phyloP scores from a whole-genome alignment of 225 moss, liverwort and hornwort genomes.

The Takakia lepidozioides region DNA sequence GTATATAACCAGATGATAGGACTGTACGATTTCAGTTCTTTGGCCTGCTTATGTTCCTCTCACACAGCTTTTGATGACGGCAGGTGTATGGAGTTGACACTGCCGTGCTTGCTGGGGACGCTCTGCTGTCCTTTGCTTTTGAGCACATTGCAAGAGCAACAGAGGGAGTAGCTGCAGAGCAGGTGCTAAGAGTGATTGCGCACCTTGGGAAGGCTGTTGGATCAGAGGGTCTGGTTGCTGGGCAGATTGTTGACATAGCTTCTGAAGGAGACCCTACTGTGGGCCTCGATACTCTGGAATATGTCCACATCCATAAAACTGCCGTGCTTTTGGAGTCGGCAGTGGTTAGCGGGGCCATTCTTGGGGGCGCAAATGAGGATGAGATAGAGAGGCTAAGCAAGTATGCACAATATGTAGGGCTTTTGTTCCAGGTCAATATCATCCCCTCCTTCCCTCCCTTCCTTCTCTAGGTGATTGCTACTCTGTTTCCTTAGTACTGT shows the following conservation, averaged over 20 bases:
- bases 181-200: slow-evolving; percentile 22
- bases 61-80: too few relatives aligned
- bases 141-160: slow-evolving; percentile 26
- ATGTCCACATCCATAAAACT: slow-evolving; percentile 39
- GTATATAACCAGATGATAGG: too few relatives aligned
- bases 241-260: slow-evolving; percentile 33
- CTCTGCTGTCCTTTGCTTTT: slow-evolving; percentile 31
- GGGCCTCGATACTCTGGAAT: slow-evolving; percentile 21
- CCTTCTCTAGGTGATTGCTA: too few relatives aligned
- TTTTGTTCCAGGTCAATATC: slow-evolving; percentile 26
- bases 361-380: slow-evolving; percentile 29
- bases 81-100: slow-evolving; percentile 19
- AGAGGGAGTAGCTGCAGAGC: slow-evolving; percentile 20
- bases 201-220: slow-evolving; percentile 31
- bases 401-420: slow-evolving; percentile 25
- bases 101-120: slow-evolving; percentile 36
- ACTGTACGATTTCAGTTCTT: too few relatives aligned
- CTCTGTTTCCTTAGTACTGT: too few relatives aligned
- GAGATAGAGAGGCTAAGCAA: slow-evolving; percentile 19
- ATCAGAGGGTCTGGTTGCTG: slow-evolving; percentile 25
- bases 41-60: too few relatives aligned
- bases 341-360: slow-evolving; percentile 29
- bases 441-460: too few relatives aligned
- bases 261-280: slow-evolving; percentile 20
- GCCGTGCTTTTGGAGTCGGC: slow-evolving; percentile 22